phyloP scores from a whole-genome alignment of 1,284 basidiomycete species.

The Trametes versicolor region DNA sequence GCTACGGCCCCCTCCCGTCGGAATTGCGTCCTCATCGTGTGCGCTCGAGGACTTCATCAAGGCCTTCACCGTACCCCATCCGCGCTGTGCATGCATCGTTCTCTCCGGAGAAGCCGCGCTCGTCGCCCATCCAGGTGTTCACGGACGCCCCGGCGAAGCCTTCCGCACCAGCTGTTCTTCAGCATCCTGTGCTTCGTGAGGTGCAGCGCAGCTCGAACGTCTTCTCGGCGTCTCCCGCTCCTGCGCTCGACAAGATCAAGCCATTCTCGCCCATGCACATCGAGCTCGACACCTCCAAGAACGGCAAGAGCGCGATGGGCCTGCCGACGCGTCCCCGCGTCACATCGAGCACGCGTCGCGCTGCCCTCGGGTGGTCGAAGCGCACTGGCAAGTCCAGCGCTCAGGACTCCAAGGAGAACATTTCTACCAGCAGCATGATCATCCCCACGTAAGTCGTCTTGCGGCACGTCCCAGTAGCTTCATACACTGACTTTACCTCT shows the following conservation, averaged over 20 bases:
- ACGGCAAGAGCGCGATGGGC: conserved; percentile 39
- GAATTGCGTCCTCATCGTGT: conserved; percentile 68
- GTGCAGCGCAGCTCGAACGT: conserved; percentile 51
- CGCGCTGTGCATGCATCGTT: conserved; percentile 54
- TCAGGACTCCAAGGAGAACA: conserved; percentile 60
- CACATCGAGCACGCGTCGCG: conserved; percentile 62
- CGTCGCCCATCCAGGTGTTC: conserved; percentile 36
- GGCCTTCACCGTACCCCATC: conserved; percentile 76
- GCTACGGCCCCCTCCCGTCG: conserved; percentile 72
- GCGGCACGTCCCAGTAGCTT: conserved; percentile 2
- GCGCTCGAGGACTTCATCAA: conserved; percentile 72
- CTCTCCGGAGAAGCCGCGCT: conserved; percentile 52
- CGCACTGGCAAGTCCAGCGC: conserved; percentile 49
- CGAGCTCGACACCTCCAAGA: conserved; percentile 40
- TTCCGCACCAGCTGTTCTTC: conserved; percentile 28
- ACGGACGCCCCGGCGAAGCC: conserved; percentile 29
- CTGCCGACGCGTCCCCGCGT: conserved; percentile 61
- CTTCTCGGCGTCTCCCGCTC: conserved; percentile 44
- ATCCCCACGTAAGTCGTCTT: conserved; percentile 59
- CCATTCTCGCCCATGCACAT: conserved; percentile 52
- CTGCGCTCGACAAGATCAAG: conserved; percentile 52
- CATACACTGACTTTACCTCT: conserved; percentile 13
- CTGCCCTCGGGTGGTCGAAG: conserved; percentile 69
- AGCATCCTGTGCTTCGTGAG: conserved; percentile 35
- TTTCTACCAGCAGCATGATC: conserved; percentile 51